phyloP scores from a whole-genome alignment of 768 basidiomycete genomes.

The Tulasnella sp. region DNA sequence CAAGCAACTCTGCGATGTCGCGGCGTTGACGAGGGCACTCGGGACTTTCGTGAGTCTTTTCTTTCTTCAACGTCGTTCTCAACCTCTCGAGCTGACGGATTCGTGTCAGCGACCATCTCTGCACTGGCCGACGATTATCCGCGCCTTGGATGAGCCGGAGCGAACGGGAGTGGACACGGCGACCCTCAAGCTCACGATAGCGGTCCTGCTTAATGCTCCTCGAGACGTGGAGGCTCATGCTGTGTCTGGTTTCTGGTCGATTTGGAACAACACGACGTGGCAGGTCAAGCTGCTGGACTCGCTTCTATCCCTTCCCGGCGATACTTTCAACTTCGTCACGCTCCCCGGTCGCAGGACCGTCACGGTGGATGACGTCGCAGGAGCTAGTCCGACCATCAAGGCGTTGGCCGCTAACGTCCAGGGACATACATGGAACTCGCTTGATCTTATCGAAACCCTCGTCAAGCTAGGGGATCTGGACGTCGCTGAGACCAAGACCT shows the following conservation, averaged over 20 bases:
- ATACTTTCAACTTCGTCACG: conserved; percentile 89
- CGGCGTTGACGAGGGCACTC: conserved; percentile 66
- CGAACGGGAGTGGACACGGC: conserved; percentile 84
- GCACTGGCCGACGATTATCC: conserved; percentile 79
- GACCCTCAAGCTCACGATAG: conserved; percentile 82
- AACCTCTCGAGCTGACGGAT: conserved; percentile 32
- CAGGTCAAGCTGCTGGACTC: conserved; percentile 86
- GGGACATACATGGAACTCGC: conserved; percentile 89
- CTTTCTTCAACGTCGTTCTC: neutral
- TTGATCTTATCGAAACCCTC: conserved; percentile 84
- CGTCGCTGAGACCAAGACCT: conserved; percentile 62
- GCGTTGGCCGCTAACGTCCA: conserved; percentile 86
- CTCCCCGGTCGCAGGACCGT: conserved; percentile 80
- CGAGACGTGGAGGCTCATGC: conserved; percentile 73
- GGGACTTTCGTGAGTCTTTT: conserved; percentile 62
- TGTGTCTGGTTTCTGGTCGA: conserved; percentile 78
- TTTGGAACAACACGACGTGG: conserved; percentile 80
- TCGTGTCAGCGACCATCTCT: conserved; percentile 55
- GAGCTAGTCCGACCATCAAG: conserved; percentile 87
- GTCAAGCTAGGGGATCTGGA: conserved; percentile 76
- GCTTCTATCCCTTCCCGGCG: conserved; percentile 79
- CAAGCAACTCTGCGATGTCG: conserved; percentile 66
- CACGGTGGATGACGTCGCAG: conserved; percentile 80
- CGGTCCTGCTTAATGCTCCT: conserved; percentile 78
- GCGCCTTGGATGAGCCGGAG: conserved; percentile 80